Base-by-base conservation (phyloP, 768 basidiomycete genomes). In the Dictyophora rubrovolvata region DNA sequence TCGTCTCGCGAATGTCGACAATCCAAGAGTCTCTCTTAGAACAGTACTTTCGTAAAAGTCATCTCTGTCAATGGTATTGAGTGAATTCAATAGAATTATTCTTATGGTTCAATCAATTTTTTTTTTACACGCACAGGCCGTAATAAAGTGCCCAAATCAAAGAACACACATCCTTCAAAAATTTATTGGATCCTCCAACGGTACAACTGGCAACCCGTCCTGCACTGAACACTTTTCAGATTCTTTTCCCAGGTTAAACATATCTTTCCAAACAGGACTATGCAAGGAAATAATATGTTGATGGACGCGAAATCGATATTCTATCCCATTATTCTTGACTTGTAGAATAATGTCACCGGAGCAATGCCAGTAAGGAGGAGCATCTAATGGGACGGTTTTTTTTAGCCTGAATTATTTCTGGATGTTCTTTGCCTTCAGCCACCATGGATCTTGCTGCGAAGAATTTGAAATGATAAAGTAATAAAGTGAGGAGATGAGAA, bases 251-350 rank as follows among this genome's bases (percentile, higher is more conserved):
- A 21, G 28, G 8, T 21, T 10, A 48, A 56, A 21, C 55, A 56
- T 17, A 16, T 46, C 11, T 48, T 14, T 14, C n/a, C 37, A 23
- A 17, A 48, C 55, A 18, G 7, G 37, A 12, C 55, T 23, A 11
- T 46, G n/a, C 17, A 56, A 11, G 11, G n/a, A 34, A 7, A 56
- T 1, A 37, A 56, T 48, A 16, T 2, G 12, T 35, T 28, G 46
- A 47, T 56, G 55, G 33, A 56, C 55, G 7, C 55, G 55, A 28
- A 56, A 56, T 20, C n/a, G 7, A n/a, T 55, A 33, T 22, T 55
- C 46, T 23, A 28, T 21, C 11, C 21, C 42, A 56, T 23, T 17
- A 56, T n/a, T n/a, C n/a, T n/a, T n/a, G n/a, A n/a, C n/a, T n/a
- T n/a, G n/a, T n/a, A n/a, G n/a, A n/a, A n/a, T 42, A 5, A 48